Evolutionary conservation across 306 rosid genomes (phyloP).

Genomic region (Pterocarpus macrocarpus): DNA sequence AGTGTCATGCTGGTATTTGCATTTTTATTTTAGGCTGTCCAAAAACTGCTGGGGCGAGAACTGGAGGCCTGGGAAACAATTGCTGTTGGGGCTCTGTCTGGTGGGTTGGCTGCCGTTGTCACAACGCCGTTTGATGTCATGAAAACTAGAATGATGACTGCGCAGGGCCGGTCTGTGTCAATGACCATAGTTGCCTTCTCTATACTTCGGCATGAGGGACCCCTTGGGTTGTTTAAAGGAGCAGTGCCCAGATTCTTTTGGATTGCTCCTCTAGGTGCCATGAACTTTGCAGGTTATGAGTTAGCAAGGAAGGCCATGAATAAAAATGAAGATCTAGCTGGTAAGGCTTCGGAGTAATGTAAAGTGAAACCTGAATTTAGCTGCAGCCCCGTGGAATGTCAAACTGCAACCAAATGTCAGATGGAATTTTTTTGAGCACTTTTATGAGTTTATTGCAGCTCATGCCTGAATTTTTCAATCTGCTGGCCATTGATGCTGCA

Average conservation of each 20-base stretch:
- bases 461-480: slow-evolving; percentile 53
- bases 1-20: background rate
- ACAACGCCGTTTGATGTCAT: slow-evolving; percentile 98
- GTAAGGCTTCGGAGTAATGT: slow-evolving; percentile 59
- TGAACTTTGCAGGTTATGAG: slow-evolving; percentile 99
- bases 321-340: slow-evolving; percentile 67
- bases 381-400: slow-evolving; percentile 33
- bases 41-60: slow-evolving; percentile 77
- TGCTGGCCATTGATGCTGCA: slow-evolving; percentile 61
- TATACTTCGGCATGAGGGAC: slow-evolving; percentile 87
- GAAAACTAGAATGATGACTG: slow-evolving; percentile 99
- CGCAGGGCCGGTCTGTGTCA: slow-evolving; percentile 81
- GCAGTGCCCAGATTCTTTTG: slow-evolving; percentile 97
- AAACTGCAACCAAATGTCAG: slow-evolving; percentile 43
- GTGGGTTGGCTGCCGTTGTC: slow-evolving; percentile 94
- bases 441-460: slow-evolving; percentile 52
- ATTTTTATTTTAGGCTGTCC: slow-evolving; percentile 66
- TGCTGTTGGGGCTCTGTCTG: slow-evolving; percentile 94
- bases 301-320: slow-evolving; percentile 96
- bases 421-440: slow-evolving; percentile 53
- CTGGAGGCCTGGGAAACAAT: slow-evolving; percentile 97
- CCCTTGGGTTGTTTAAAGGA: slow-evolving; percentile 93
- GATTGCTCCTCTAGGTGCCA: slow-evolving; percentile 99
- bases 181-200: slow-evolving; percentile 81
- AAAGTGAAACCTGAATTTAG: background rate